A percentile compares a stretch with the other conserved stretches of the same genome.
Evolutionary conservation across 1,284 basidiomycete species (phyloP).

Genomic region (Ustilago curta): DNA sequence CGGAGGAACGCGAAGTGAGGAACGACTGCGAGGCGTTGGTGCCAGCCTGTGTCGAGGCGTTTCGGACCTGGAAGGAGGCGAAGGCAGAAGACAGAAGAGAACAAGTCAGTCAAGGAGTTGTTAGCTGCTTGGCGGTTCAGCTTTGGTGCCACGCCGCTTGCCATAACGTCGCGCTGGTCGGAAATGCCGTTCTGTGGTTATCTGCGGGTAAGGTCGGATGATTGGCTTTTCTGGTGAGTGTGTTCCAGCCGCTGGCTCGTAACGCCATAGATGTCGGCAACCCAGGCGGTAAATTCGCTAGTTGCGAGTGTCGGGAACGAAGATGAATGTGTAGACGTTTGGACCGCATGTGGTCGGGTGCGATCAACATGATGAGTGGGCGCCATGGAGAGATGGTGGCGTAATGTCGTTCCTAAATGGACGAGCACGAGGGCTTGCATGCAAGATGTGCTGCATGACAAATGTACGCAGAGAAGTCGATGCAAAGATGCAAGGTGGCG

Average conservation of each 20-base stretch:
- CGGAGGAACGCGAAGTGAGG: constrained; percentile 80
- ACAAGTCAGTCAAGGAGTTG: constrained; percentile 22
- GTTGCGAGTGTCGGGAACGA: neutral
- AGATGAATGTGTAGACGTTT: neutral
- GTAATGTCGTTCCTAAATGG: neutral
- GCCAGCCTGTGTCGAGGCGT: constrained; percentile 60
- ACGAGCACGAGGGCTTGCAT: no score
- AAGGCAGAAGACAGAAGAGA: neutral
- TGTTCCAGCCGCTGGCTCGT: neutral
- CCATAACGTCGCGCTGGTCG: neutral
- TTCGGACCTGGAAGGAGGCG: constrained; percentile 49
- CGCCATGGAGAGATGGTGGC: neutral
- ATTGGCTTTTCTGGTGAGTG: neutral
- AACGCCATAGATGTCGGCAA: neutral
- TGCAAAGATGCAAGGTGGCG: neutral
- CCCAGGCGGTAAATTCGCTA: neutral
- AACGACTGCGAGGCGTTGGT: constrained; percentile 67
- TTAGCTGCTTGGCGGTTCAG: neutral
- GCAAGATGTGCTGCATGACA: neutral
- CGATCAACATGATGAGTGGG: neutral
- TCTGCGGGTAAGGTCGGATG: neutral
- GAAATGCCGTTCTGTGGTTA: neutral
- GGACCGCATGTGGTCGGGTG: neutral
- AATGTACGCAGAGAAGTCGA: neutral
- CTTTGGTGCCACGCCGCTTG: constrained; percentile 8